These are phyloP conservation scores for Saccharomycopsis hybrid DNA, from an alignment of 1,139 yeast genomes.

Conservation along the genomic window DNA sequence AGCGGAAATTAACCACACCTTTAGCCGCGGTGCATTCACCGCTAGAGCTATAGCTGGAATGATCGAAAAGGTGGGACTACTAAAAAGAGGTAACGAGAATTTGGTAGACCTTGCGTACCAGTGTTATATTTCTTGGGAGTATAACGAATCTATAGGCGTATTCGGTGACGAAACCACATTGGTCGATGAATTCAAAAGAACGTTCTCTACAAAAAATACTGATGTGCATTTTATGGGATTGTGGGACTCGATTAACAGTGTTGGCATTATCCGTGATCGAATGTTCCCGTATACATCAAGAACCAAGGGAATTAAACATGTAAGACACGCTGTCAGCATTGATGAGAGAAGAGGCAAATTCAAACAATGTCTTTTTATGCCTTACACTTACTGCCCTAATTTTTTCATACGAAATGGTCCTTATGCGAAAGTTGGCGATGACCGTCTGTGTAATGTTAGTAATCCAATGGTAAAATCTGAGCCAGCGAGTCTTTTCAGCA, in stretches of 20 bases:
- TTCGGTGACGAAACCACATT: conserved; percentile 40
- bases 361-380: conserved; percentile 47
- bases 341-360: conserved; percentile 61
- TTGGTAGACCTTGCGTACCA: conserved; percentile 56
- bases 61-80: conserved; percentile 54
- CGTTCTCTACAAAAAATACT: conserved; percentile 42
- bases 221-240: conserved; percentile 52
- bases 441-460: conserved; percentile 6
- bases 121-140: conserved; percentile 55
- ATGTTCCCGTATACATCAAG: conserved; percentile 51
- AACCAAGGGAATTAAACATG: conserved; percentile 45
- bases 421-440: conserved; percentile 8
- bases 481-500: background rate
- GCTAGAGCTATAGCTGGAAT: conserved; percentile 58
- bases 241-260: conserved; percentile 63
- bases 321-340: conserved; percentile 58
- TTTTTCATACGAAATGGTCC: conserved; percentile 20
- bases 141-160: conserved; percentile 33
- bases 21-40: conserved; percentile 57
- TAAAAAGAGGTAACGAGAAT: conserved; percentile 46
- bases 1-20: too few relatives aligned
- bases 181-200: conserved; percentile 44
- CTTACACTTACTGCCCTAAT: conserved; percentile 33
- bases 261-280: conserved; percentile 50
- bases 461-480: background rate